These are phyloP conservation scores for Selaginella moellendorffii DNA, from an alignment of 75 land plant species.

Conservation along the genomic window DNA sequence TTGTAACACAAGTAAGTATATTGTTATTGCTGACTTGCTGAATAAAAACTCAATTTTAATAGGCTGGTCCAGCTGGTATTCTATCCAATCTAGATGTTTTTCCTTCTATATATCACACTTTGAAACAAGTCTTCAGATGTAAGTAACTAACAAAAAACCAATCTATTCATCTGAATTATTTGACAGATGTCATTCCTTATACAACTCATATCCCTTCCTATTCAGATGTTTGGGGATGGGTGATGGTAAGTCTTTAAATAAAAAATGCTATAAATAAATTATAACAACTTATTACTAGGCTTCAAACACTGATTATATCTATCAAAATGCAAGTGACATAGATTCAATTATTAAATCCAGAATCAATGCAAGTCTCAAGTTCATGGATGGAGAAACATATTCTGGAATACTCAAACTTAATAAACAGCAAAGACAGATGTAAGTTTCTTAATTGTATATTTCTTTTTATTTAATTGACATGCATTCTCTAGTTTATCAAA, in stretches of 20 bases:
- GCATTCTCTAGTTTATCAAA: no score
- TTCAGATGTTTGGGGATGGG: constrained; percentile 2
- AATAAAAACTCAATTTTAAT: no score
- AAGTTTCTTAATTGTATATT: no score
- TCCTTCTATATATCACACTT: constrained; percentile 82
- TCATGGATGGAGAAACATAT: neutral
- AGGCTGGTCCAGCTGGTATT: constrained; percentile 93
- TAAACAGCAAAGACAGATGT: no score
- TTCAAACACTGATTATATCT: neutral
- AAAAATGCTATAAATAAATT: neutral
- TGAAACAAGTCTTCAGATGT: constrained; percentile 75
- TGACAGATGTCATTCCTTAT: constrained; percentile 4
- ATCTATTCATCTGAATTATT: no score
- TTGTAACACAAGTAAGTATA: constrained; percentile 81
- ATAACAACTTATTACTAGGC: no score
- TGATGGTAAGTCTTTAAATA: constrained; percentile 8
- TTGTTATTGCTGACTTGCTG: no score
- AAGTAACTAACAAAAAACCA: no score
- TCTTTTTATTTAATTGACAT: no score
- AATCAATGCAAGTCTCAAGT: neutral
- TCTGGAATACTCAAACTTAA: no score
- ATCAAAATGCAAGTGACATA: neutral
- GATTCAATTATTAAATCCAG: neutral
- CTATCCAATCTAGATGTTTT: constrained; percentile 76
- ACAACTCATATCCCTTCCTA: constrained; percentile 6